Percentiles rank a stretch among this genome's conserved stretches.
These are phyloP conservation scores for Coffea canephora DNA, from an alignment of 257 asterid species.

Conservation along the genomic window DNA sequence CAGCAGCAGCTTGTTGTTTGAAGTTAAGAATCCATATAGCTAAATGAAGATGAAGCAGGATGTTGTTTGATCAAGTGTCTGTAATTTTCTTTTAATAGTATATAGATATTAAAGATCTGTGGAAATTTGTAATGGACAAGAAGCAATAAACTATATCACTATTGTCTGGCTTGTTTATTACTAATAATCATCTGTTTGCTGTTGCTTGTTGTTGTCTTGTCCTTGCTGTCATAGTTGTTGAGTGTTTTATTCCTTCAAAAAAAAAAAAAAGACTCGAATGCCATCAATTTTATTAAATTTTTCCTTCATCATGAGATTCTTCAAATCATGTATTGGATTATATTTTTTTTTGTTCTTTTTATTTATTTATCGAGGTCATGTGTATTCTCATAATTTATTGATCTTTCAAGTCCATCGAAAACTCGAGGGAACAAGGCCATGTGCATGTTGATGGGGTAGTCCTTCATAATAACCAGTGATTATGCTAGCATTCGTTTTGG, in stretches of 20 bases:
- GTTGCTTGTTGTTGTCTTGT: conserved; percentile 18
- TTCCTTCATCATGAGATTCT: conserved; percentile 34
- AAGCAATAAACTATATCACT: conserved; percentile 46
- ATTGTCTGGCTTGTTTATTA: conserved; percentile 54
- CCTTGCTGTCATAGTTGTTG: conserved; percentile 43
- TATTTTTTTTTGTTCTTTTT: background rate
- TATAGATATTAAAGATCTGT: conserved; percentile 28
- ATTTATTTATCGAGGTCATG: conserved; percentile 21
- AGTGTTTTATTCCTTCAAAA: conserved; percentile 26
- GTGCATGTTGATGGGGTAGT: conserved; percentile 58
- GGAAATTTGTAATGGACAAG: conserved; percentile 61
- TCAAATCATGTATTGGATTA: conserved; percentile 37
- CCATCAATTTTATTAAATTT: background rate
- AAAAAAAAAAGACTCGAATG: background rate
- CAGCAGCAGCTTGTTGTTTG: background rate
- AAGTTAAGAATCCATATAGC: conserved; percentile 12
- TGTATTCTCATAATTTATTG: conserved; percentile 28
- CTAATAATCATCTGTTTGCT: conserved; percentile 22
- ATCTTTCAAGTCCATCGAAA: conserved; percentile 31
- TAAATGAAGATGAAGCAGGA: conserved; percentile 17
- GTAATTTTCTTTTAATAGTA: conserved; percentile 36
- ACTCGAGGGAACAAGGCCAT: conserved; percentile 61
- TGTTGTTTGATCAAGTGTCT: conserved; percentile 37
- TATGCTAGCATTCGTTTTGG: conserved; percentile 18
- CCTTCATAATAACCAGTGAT: conserved; percentile 29